Evolutionary conservation across 306 rosid species (phyloP).

Genomic region (Rubus parviflorus): DNA sequence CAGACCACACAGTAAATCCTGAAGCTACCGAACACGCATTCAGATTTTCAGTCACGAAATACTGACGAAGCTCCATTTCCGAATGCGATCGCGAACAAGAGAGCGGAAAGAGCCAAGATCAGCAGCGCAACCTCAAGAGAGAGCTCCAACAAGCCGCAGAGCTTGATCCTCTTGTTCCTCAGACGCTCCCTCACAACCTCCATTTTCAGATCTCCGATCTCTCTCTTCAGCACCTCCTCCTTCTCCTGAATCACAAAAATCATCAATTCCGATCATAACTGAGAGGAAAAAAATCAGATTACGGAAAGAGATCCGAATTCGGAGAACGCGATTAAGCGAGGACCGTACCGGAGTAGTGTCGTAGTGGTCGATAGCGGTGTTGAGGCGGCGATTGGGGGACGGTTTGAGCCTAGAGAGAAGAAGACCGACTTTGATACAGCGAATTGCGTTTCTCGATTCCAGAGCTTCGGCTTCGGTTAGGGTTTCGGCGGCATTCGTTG

Average conservation of each 20-base stretch:
- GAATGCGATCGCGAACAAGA: constrained; percentile 36
- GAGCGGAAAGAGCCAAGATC: constrained; percentile 26
- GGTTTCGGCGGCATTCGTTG: constrained; percentile 16
- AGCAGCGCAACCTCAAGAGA: constrained; percentile 41
- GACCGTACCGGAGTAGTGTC: constrained; percentile 13
- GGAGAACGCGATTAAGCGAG: background rate
- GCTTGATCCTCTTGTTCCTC: constrained; percentile 50
- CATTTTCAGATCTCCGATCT: constrained; percentile 48
- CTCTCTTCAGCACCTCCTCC: constrained; percentile 31
- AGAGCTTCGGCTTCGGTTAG: constrained; percentile 20
- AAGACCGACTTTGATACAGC: constrained; percentile 60
- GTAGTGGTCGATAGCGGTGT: background rate
- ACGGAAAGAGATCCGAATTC: background rate
- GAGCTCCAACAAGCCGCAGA: constrained; percentile 41
- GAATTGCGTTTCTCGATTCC: constrained; percentile 34
- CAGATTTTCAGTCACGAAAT: background rate
- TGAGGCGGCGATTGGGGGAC: constrained; percentile 16
- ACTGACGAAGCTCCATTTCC: background rate
- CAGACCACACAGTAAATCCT: background rate
- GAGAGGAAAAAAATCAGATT: background rate
- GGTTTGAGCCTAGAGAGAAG: constrained; percentile 50
- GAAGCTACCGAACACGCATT: no score
- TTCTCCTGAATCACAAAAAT: background rate
- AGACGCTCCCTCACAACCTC: constrained; percentile 45
- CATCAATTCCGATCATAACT: background rate